Percentiles rank a stretch among this genome's conserved stretches.
phyloP scores from a whole-genome alignment of 2,329 filamentous ascomycete genomes.

The Ophiostoma novo-ulmi region DNA sequence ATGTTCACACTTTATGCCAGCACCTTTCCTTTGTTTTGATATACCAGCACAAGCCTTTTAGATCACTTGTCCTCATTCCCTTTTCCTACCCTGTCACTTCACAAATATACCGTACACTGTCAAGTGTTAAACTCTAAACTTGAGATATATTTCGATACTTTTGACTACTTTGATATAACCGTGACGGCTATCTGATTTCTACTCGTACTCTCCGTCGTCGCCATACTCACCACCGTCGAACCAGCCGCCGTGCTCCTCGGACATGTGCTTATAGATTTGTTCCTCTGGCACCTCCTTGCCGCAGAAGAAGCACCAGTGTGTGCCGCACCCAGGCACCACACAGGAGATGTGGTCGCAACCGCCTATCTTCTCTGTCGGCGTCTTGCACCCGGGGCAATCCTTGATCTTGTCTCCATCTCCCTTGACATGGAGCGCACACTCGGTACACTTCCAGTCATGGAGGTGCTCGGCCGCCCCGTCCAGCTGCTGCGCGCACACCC shows the following conservation, averaged over 20 bases:
- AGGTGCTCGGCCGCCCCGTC: slow-evolving; percentile 37
- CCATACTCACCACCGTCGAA: slow-evolving; percentile 1
- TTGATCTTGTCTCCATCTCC: slow-evolving; percentile 29
- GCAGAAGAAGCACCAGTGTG: slow-evolving; percentile 48
- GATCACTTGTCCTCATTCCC: background rate
- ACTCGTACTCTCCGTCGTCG: background rate
- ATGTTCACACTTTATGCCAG: slow-evolving; percentile 4
- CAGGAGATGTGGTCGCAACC: slow-evolving; percentile 48
- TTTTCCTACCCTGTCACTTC: slow-evolving; percentile 10
- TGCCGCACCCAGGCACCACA: slow-evolving; percentile 32
- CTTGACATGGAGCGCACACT: slow-evolving; percentile 32
- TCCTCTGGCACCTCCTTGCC: slow-evolving; percentile 5
- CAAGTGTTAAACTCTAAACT: background rate
- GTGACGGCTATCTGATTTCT: too few species aligned
- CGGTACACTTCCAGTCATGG: slow-evolving; percentile 40
- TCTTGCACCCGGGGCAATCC: slow-evolving; percentile 39
- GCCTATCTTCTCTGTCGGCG: slow-evolving; percentile 39
- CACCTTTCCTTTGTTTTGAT: slow-evolving; percentile 11
- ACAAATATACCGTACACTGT: background rate
- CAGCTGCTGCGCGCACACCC: slow-evolving; percentile 38
- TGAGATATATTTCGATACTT: background rate
- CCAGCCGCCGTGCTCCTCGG: slow-evolving; percentile 17
- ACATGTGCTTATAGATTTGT: slow-evolving; percentile 28
- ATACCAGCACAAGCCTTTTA: slow-evolving; percentile 11
- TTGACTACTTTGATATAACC: background rate